phyloP scores from a whole-genome alignment of 1,139 yeast genomes.

The Suhomyces anneliseae region DNA sequence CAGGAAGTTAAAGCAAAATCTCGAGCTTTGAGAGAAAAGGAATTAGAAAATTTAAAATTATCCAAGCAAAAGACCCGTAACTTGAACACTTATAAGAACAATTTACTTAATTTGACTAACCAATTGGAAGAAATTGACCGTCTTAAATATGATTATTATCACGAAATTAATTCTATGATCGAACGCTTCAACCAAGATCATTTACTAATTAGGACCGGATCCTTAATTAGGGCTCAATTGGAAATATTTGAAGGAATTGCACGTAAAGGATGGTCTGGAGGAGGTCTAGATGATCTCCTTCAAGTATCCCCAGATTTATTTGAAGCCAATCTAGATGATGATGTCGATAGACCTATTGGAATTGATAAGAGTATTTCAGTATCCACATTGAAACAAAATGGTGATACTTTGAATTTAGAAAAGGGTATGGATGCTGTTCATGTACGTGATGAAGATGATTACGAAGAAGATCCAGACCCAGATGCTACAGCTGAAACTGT shows the following conservation, averaged over 20 bases:
- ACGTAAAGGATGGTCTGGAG: constrained; percentile 83
- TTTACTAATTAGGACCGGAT: constrained; percentile 57
- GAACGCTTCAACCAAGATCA: constrained; percentile 44
- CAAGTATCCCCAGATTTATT: constrained; percentile 56
- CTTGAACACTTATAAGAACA: constrained; percentile 61
- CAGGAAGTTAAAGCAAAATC: constrained; percentile 52
- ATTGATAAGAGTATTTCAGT: constrained; percentile 13
- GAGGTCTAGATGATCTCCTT: constrained; percentile 71
- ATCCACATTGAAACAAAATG: constrained; percentile 12
- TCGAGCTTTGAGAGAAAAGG: constrained; percentile 51
- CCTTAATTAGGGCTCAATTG: constrained; percentile 73
- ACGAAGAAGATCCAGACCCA: constrained; percentile 1
- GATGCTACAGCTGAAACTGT: constrained; percentile 2
- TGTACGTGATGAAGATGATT: constrained; percentile 5
- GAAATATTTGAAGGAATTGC: constrained; percentile 82
- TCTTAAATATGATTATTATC: constrained; percentile 73
- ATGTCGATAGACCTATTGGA: constrained; percentile 3
- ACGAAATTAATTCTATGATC: constrained; percentile 57
- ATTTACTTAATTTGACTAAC: constrained; percentile 63
- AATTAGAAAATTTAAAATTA: constrained; percentile 54
- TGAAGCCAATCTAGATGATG: constrained; percentile 19
- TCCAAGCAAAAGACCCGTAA: constrained; percentile 60
- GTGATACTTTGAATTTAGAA: neutral
- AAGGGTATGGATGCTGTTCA: constrained; percentile 1
- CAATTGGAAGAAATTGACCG: constrained; percentile 79